Evolutionary conservation across 1,284 basidiomycete species (phyloP).

Genomic region (Coriolopsis trogii): DNA sequence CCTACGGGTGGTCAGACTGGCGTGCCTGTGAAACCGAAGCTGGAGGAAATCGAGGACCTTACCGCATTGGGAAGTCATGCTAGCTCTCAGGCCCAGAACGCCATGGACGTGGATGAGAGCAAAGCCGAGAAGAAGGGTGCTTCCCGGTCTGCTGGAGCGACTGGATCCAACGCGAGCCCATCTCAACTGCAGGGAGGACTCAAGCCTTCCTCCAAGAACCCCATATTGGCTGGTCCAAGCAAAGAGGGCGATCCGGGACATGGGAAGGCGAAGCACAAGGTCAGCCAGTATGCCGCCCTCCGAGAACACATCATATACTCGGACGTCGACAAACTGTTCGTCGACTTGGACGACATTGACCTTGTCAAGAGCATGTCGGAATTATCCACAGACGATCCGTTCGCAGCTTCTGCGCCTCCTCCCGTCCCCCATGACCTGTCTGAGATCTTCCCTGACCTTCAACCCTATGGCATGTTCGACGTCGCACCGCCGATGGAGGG

Average conservation of each 20-base stretch:
- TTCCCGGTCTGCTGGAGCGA: not conserved
- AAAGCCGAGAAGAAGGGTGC: conserved; percentile 11
- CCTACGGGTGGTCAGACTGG: conserved; percentile 22
- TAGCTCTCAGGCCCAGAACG: conserved; percentile 12
- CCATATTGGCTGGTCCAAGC: conserved; percentile 42
- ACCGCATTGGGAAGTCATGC: conserved; percentile 42
- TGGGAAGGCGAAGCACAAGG: conserved; percentile 43
- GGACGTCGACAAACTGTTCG: conserved; percentile 58
- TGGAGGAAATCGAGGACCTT: conserved; percentile 64
- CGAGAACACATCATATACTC: conserved; percentile 64
- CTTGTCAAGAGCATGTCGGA: conserved; percentile 41
- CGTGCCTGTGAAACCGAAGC: conserved; percentile 53
- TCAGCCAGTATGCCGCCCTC: conserved; percentile 52
- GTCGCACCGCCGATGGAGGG: conserved; percentile 61
- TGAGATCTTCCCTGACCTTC: conserved; percentile 37
- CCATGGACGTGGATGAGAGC: conserved; percentile 41
- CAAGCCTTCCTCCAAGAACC: conserved; percentile 42
- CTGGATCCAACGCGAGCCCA: not conserved
- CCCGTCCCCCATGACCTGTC: conserved; percentile 37
- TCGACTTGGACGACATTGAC: conserved; percentile 49
- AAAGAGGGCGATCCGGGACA: conserved; percentile 28
- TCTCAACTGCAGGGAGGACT: conserved; percentile 24
- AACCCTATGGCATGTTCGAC: conserved; percentile 55
- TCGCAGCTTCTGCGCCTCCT: conserved; percentile 28
- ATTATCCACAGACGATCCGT: conserved; percentile 39